Evolutionary conservation across 805 yeast genomes (phyloP), one percentile per base, ranked within the genome.

Genomic region (Suhomyces canberraensis): DNA sequence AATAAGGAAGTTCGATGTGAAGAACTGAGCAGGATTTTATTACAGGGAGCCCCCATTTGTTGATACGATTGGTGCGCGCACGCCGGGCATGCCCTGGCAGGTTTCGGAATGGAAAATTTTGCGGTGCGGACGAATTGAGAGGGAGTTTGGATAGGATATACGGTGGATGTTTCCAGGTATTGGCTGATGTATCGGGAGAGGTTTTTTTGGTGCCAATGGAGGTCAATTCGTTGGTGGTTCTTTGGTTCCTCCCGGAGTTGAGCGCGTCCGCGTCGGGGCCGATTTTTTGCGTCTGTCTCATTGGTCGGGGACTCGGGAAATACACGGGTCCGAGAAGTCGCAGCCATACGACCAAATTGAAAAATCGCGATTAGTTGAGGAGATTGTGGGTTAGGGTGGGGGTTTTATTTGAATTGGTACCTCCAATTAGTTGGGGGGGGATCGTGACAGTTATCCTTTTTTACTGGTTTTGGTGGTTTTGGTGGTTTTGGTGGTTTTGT

Each of bases 1-100:
- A 22, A 17, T 24, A 19, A 24, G 17, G 14, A 16, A 16, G 19
- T 14, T 31, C 33, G 22, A 31, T 21, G 33, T 30, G 25, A 24
- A 32, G 35, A 24, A 25, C 15, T 24, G 20, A 32, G 24, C 34
- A 22, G 15, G 27, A 20, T 32, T 32, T 32, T 32, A 16, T 25
- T 32, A 32, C 35, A 32, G 21, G 29, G 26, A 32, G 35, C 35
- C 35, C 35, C 35, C 35, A 32, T 32, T 32, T 26, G 29, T 25
- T 24, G 35, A 25, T 15, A 15, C 8, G 31, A 18, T n/a, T 17
- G 35, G 35, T 32, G 35, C 29, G 35, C 29, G 35, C 35, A 32
- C 35, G 35, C n/a, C 35, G 11, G 11, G 13, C 11, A n/a, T 20
- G 22, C 9, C n/a, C 22, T 24, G 26, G 14, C 11, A n/a, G 9